These are phyloP conservation scores for Psophocarpus tetragonolobus DNA, from an alignment of 306 rosid genomes.

Conservation along the genomic window DNA sequence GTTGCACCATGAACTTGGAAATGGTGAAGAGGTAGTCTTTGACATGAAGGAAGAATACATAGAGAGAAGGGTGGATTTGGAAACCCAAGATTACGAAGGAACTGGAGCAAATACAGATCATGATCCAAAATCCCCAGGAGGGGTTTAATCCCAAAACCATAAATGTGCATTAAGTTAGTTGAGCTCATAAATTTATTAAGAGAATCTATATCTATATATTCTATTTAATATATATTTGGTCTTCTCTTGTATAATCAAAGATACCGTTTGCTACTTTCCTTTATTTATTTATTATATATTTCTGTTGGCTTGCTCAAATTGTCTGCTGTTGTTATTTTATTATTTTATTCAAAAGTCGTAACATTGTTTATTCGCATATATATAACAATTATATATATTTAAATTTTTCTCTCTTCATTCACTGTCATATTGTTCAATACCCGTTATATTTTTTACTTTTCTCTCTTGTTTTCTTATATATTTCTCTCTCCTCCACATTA, in stretches of 20 bases:
- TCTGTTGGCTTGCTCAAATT: neutral
- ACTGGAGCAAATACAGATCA: conserved; percentile 53
- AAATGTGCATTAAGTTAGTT: conserved; percentile 1
- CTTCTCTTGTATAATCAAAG: conserved; percentile 1
- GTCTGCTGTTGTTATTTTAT: neutral
- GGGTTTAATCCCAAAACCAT: conserved; percentile 7
- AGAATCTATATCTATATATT: neutral
- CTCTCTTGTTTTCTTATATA: neutral
- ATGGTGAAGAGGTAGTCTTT: neutral
- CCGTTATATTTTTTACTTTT: neutral
- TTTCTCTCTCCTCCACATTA: neutral
- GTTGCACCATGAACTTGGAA: conserved; percentile 27
- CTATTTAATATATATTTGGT: neutral
- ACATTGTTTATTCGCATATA: neutral
- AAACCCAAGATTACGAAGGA: conserved; percentile 51
- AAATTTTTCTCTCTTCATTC: neutral
- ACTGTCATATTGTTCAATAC: neutral
- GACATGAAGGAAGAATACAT: conserved; percentile 10
- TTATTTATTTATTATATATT: neutral
- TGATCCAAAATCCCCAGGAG: conserved; percentile 50
- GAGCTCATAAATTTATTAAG: neutral
- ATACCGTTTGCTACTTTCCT: neutral
- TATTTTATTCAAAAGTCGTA: neutral
- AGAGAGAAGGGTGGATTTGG: conserved; percentile 44
- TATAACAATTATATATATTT: neutral